These are phyloP conservation scores for Arthrobotrys conoides DNA, from an alignment of 2,329 filamentous ascomycete species.

Conservation along the genomic window DNA sequence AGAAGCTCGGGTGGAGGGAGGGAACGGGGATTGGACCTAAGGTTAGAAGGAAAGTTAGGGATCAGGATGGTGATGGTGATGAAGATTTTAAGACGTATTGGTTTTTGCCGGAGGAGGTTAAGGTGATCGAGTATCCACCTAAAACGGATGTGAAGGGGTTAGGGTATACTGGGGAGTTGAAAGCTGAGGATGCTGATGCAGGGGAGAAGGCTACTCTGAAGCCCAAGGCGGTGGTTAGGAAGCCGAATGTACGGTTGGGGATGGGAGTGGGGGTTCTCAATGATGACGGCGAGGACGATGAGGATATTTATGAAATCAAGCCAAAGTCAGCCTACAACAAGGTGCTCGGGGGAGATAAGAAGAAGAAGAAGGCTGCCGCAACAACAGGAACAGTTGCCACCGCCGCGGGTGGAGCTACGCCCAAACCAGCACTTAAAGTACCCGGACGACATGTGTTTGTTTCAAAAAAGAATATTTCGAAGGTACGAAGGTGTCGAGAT, in stretches of 20 bases:
- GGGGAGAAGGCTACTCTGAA: slow-evolving; percentile 63
- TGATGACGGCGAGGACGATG: slow-evolving; percentile 93
- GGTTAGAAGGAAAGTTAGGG: slow-evolving; percentile 79
- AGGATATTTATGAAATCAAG: slow-evolving; percentile 92
- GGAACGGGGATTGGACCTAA: slow-evolving; percentile 94
- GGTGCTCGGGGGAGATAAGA: slow-evolving; percentile 84
- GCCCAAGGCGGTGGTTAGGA: slow-evolving; percentile 69
- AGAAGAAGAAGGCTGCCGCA: slow-evolving; percentile 76
- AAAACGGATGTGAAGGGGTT: slow-evolving; percentile 80
- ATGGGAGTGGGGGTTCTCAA: slow-evolving; percentile 92
- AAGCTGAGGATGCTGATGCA: slow-evolving; percentile 66
- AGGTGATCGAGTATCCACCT: slow-evolving; percentile 76
- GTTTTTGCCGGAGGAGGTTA: slow-evolving; percentile 86
- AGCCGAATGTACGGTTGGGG: slow-evolving; percentile 73
- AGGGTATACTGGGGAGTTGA: slow-evolving; percentile 75
- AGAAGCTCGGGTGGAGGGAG: slow-evolving; percentile 95
- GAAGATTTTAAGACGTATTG: slow-evolving; percentile 73
- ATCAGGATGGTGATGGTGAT: slow-evolving; percentile 71
- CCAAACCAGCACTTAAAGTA: slow-evolving; percentile 65
- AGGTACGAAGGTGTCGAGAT: slow-evolving; percentile 82
- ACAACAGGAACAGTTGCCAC: slow-evolving; percentile 67
- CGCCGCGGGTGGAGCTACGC: slow-evolving; percentile 73
- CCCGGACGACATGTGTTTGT: slow-evolving; percentile 79
- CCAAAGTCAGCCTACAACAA: slow-evolving; percentile 90
- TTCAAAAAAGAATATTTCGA: slow-evolving; percentile 75